phyloP scores from a whole-genome alignment of 495 filamentous ascomycete species.

The Mytilinidion resinicola region DNA sequence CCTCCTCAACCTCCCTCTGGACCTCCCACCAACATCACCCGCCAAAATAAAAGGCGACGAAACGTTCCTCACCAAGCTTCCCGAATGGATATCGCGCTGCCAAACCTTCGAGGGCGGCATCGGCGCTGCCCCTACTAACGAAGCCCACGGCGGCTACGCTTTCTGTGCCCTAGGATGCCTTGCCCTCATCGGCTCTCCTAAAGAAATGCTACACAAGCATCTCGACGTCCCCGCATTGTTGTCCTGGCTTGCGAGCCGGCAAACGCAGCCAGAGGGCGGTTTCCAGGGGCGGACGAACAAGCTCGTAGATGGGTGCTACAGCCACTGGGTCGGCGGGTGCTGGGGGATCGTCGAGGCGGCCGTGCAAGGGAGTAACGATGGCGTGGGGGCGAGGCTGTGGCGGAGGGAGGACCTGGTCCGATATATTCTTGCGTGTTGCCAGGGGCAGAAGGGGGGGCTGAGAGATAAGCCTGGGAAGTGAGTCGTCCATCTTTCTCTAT shows the following conservation, averaged over 20 bases:
- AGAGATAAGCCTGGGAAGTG: constrained; percentile 92
- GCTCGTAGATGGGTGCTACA: constrained; percentile 95
- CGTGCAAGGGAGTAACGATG: constrained; percentile 44
- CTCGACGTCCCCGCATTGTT: constrained; percentile 72
- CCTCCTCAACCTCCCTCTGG: constrained; percentile 73
- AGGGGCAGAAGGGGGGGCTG: constrained; percentile 71
- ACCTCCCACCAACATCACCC: constrained; percentile 58
- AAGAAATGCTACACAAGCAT: constrained; percentile 62
- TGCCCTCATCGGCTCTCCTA: constrained; percentile 71
- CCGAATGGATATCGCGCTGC: constrained; percentile 78
- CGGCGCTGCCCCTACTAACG: constrained; percentile 68
- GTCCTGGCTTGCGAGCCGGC: constrained; percentile 80
- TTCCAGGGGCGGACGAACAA: constrained; percentile 95
- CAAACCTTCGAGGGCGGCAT: constrained; percentile 95
- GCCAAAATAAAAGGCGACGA: constrained; percentile 43
- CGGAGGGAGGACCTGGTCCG: constrained; percentile 75
- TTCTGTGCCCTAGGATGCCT: constrained; percentile 90
- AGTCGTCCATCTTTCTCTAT: constrained; percentile 35
- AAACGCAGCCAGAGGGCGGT: constrained; percentile 88
- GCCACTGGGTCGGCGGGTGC: constrained; percentile 92
- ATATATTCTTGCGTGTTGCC: constrained; percentile 86
- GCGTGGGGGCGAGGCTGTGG: constrained; percentile 51
- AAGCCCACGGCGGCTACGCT: constrained; percentile 94
- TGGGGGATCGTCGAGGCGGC: constrained; percentile 87
- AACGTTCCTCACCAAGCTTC: constrained; percentile 60